These are phyloP conservation scores for Aspergillus piperis DNA, from an alignment of 2,329 filamentous ascomycete genomes.

Conservation along the genomic window DNA sequence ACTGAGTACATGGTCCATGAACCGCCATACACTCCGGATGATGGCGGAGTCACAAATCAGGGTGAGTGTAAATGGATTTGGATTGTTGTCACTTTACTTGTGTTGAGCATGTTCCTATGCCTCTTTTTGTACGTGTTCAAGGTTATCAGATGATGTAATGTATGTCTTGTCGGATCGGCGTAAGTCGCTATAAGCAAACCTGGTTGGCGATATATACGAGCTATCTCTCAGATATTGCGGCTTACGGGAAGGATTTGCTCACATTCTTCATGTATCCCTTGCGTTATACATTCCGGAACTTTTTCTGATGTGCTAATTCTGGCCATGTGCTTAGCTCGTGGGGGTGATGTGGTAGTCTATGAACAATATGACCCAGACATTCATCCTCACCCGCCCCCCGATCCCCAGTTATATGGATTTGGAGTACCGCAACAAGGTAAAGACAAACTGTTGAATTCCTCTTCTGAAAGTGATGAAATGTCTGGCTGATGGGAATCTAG, in stretches of 20 bases:
- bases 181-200: not conserved
- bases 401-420: too few species aligned
- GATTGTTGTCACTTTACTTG: constrained; percentile 22
- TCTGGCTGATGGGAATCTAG: too few species aligned
- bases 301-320: constrained; percentile 10
- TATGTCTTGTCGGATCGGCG: not conserved
- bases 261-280: constrained; percentile 19
- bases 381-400: too few species aligned
- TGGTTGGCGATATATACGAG: not conserved
- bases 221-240: not conserved
- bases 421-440: too few species aligned
- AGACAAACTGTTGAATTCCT: too few species aligned
- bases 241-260: not conserved
- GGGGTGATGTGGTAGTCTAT: too few species aligned
- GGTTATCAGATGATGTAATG: constrained; percentile 22
- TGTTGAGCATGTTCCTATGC: constrained; percentile 26
- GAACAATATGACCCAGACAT: too few species aligned
- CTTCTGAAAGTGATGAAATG: too few species aligned
- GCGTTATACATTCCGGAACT: constrained; percentile 14
- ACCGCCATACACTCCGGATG: not conserved
- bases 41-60: too few species aligned
- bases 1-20: not conserved
- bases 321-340: not conserved
- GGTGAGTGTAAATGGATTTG: constrained; percentile 30
- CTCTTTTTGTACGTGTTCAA: constrained; percentile 27